A percentile compares a stretch with the other conserved stretches of the same genome.
Evolutionary conservation across 495 filamentous ascomycete genomes (phyloP).

Genomic region (Chaetomium tenue): DNA sequence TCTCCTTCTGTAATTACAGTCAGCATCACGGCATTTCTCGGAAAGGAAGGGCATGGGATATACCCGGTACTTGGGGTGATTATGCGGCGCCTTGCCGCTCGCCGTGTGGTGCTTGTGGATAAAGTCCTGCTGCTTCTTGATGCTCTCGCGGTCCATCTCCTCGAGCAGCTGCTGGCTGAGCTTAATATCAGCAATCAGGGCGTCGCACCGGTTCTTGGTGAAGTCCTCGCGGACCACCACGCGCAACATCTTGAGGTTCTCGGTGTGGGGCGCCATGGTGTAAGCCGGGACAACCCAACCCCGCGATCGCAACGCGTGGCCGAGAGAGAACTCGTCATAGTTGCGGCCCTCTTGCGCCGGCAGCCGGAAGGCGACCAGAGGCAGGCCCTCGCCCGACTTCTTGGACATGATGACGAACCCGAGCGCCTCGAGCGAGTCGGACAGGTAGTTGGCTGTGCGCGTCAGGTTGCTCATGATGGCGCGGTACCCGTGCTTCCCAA

Average conservation of each 20-base stretch:
- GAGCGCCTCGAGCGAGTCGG: conserved; percentile 61
- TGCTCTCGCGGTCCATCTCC: conserved; percentile 66
- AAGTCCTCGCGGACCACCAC: conserved; percentile 91
- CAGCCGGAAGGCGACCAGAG: conserved; percentile 82
- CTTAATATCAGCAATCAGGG: conserved; percentile 69
- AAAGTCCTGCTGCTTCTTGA: conserved; percentile 64
- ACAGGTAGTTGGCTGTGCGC: conserved; percentile 77
- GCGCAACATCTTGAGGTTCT: conserved; percentile 78
- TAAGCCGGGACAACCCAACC: conserved; percentile 82
- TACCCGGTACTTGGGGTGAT: conserved; percentile 61
- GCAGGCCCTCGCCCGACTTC: conserved; percentile 68
- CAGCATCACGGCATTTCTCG: conserved; percentile 17
- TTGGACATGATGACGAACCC: conserved; percentile 86
- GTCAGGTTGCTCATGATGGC: conserved; percentile 86
- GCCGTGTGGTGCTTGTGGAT: conserved; percentile 56
- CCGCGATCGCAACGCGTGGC: conserved; percentile 66
- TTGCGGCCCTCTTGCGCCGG: conserved; percentile 54
- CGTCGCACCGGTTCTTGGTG: conserved; percentile 69
- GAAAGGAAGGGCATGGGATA: conserved; percentile 22
- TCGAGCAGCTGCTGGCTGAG: conserved; percentile 64
- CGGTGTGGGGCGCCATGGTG: conserved; percentile 85
- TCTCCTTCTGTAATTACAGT: conserved; percentile 56
- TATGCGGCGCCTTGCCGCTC: conserved; percentile 56
- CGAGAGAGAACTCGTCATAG: conserved; percentile 80
- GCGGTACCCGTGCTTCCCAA: conserved; percentile 84